A percentile compares a stretch with the other conserved stretches of the same genome.
Conservation (phyloP, 73 alveolate genomes). For the Uronychia binucleata region DNA sequence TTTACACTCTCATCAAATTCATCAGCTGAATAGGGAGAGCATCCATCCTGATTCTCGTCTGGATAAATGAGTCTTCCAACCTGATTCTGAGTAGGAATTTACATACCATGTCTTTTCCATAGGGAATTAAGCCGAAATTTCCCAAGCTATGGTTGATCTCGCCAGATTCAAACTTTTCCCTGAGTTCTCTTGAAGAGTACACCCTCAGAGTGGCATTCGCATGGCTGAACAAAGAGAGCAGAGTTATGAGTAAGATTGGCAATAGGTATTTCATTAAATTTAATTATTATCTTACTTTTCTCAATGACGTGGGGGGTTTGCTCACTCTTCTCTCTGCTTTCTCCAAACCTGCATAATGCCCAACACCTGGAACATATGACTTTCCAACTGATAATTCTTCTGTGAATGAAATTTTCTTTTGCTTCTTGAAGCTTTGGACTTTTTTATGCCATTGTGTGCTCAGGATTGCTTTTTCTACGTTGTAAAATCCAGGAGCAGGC, state of each 20-base stretch:
- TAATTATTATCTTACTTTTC: constrained; percentile 29
- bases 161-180: background rate
- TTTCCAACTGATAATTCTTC: background rate
- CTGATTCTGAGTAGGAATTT: background rate
- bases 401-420: background rate
- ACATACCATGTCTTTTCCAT: constrained; percentile 31
- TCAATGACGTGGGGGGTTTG: constrained; percentile 50
- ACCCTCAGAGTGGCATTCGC: background rate
- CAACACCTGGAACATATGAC: constrained; percentile 41
- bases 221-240: background rate
- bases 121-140: constrained; percentile 61
- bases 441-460: background rate
- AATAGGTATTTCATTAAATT: background rate
- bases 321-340: constrained; percentile 28
- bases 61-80: constrained; percentile 46
- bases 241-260: too few relatives aligned
- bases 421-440: background rate
- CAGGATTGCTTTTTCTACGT: background rate
- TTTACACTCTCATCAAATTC: constrained; percentile 46
- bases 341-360: constrained; percentile 27
- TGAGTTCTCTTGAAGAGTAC: background rate
- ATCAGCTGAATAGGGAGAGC: constrained; percentile 19
- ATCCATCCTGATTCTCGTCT: constrained; percentile 26
- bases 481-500: background rate
- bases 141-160: background rate